Base-by-base conservation (phyloP, 2,329 filamentous ascomycete species). In the Cladophialophora carrionii region DNA sequence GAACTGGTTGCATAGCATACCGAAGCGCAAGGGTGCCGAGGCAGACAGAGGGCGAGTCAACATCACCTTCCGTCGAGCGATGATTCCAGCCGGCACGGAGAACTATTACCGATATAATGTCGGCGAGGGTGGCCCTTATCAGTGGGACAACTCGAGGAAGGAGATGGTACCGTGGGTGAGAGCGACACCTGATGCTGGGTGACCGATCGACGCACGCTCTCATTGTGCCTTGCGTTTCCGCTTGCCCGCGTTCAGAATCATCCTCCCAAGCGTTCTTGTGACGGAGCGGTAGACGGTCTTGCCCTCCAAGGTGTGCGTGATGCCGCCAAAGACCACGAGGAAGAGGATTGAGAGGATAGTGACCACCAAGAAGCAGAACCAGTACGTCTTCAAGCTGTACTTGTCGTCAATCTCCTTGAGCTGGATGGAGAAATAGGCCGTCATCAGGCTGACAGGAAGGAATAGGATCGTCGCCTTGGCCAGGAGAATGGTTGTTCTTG, bases 91-190 rank as follows among this genome's bases (percentile, higher is more conserved):
- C 3, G 90, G 90, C 1, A 93, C 90, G 31, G 88, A 91, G 72
- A 94, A 94, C 76, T 93, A 94, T 75, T 92, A 94, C 76, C 85
- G 87, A 73, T 94, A 94, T 77, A 94, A 94, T 77, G 88, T 93
- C 57, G 90, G 90, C 0, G 82, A 76, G 46, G 90, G 90, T 0
- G 82, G 79, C 0, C 84, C 88, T n/a, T 89, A 87, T 75, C 83
- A 82, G 71, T 93, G 90, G 90, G 82, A 90, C 74, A 80, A 79
- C 20, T 74, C 68, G 54, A 79, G 75, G 65, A 78, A 82, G 66
- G 84, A 87, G 72, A 85, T 85, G 83, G 65, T 74, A 53, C 67
- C 73, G 9, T 80, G 79, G 75, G 63, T 67, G 64, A 43, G 24
- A 29, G 12, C 49, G 29, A 20, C 32, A 22, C 26, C 17, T 5